Evolutionary conservation across 371 early-diverging fungal genomes (phyloP).

Genomic region (Mortierella sp.): DNA sequence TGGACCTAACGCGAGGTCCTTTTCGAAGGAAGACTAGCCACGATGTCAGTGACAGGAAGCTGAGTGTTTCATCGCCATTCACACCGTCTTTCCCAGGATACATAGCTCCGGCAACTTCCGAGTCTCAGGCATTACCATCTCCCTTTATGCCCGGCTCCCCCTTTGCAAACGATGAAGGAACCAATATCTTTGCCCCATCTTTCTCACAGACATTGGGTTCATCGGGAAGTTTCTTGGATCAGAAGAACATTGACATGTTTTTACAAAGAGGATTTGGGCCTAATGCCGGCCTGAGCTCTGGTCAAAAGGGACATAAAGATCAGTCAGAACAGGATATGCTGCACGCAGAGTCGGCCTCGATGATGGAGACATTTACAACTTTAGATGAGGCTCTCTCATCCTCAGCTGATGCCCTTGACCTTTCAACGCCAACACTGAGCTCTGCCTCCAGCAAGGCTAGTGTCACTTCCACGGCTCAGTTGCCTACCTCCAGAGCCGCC

Average conservation of each 20-base stretch:
- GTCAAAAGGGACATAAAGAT: background rate
- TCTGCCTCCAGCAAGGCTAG: slow-evolving; percentile 7
- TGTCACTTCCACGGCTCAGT: background rate
- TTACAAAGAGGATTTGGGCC: slow-evolving; percentile 13
- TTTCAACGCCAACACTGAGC: background rate
- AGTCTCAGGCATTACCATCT: slow-evolving; percentile 20
- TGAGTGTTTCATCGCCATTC: slow-evolving; percentile 9
- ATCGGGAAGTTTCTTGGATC: slow-evolving; percentile 42
- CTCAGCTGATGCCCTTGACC: slow-evolving; percentile 17
- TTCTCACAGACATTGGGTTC: slow-evolving; percentile 24
- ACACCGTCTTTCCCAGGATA: slow-evolving; percentile 6
- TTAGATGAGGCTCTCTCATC: slow-evolving; percentile 46
- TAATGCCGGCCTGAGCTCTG: background rate
- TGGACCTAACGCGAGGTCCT: slow-evolving; percentile 37
- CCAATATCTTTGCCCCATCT: slow-evolving; percentile 21
- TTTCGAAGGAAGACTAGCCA: slow-evolving; percentile 53
- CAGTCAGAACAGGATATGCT: slow-evolving; percentile 15
- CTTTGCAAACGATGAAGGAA: slow-evolving; percentile 28
- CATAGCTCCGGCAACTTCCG: slow-evolving; percentile 9
- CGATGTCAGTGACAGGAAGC: slow-evolving; percentile 16
- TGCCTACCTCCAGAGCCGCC: slow-evolving; percentile 3
- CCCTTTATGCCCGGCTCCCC: slow-evolving; percentile 46
- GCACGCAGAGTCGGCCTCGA: slow-evolving; percentile 23
- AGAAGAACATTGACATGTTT: slow-evolving; percentile 44
- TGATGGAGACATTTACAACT: slow-evolving; percentile 48